Base-by-base conservation (phyloP, 1,284 basidiomycete genomes). In the Ceratobasidium sp. region DNA sequence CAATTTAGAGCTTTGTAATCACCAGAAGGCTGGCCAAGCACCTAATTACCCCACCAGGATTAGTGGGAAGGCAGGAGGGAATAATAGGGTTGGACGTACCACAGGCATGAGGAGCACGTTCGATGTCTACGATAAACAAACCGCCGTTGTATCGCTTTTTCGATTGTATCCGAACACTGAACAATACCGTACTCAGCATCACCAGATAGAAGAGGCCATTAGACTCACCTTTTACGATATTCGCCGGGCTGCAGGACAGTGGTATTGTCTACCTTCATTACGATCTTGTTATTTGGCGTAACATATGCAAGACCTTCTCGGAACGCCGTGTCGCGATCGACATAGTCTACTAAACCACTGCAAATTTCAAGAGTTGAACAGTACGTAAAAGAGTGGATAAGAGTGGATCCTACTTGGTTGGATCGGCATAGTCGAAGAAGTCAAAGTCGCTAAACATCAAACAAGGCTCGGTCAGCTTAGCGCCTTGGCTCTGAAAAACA, bases 31-130 rank as follows among this genome's bases (percentile, higher is more conserved):
- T 69, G 90, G 91, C 91, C 91, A 91, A n/a, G 89, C 87, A 77
- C 87, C 91, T 91, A 71, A 40, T 33, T 33, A 33, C 33, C 33
- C 33, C 33, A 33, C 2, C 33, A 33, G 33, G 33, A 33, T 33
- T 33, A 33, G 33, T 4, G 33, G 33, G 33, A 33, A 33, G 78
- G 33, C 44, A 73, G 68, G 44, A 23, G n/a, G 5, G 59, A 38
- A n/a, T 17, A 15, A n/a, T 42, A n/a, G 50, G 20, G 6, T 57
- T 44, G 66, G 77, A 78, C 87, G 62, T 83, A 92, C 91, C 91
- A 82, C 92, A 93, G 56, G 92, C 92, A 90, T 91, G 92, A 9
- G 92, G 92, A 3, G 91, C 91, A 80, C 84, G 87, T 76, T 91
- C 90, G 50, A 92, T 83, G 82, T 93, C 92, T 3, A 93, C 85